These are phyloP conservation scores for Boechera stricta DNA, from an alignment of 345 rosid genomes.

Conservation along the genomic window DNA sequence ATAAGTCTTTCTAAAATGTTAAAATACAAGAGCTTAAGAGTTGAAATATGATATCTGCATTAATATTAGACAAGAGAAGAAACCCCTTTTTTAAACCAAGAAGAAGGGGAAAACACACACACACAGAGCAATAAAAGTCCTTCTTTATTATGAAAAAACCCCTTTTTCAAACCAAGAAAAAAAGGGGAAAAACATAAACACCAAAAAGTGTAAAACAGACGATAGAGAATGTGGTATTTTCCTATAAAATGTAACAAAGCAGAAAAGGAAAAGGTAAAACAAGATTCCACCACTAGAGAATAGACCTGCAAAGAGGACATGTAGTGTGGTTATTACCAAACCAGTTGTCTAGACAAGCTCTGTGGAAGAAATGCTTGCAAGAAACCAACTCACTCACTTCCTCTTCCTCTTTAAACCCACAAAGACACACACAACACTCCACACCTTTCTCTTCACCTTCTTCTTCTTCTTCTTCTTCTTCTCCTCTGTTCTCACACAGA, in stretches of 20 bases:
- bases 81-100: neutral
- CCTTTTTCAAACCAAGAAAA: neutral
- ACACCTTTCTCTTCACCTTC: slow-evolving; percentile 14
- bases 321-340: slow-evolving; percentile 59
- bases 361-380: slow-evolving; percentile 93
- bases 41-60: neutral
- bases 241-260: slow-evolving; percentile 21
- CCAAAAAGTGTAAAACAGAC: slow-evolving; percentile 35
- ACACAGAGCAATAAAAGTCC: slow-evolving; percentile 1
- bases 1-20: neutral
- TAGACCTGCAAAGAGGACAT: slow-evolving; percentile 86
- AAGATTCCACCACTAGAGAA: slow-evolving; percentile 45
- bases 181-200: slow-evolving; percentile 27
- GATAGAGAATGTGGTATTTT: slow-evolving; percentile 11
- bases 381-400: slow-evolving; percentile 77
- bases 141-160: slow-evolving; percentile 37
- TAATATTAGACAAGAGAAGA: neutral
- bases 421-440: slow-evolving; percentile 81
- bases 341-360: slow-evolving; percentile 75
- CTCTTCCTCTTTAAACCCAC: slow-evolving; percentile 73
- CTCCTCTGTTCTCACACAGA: slow-evolving; percentile 40
- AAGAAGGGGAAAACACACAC: neutral
- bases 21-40: slow-evolving; percentile 9
- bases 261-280: slow-evolving; percentile 2
- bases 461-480: neutral